Evolutionary conservation across 257 asterid species (phyloP), one percentile per base, ranked within the genome.

Genomic region (Linaria vulgaris): DNA sequence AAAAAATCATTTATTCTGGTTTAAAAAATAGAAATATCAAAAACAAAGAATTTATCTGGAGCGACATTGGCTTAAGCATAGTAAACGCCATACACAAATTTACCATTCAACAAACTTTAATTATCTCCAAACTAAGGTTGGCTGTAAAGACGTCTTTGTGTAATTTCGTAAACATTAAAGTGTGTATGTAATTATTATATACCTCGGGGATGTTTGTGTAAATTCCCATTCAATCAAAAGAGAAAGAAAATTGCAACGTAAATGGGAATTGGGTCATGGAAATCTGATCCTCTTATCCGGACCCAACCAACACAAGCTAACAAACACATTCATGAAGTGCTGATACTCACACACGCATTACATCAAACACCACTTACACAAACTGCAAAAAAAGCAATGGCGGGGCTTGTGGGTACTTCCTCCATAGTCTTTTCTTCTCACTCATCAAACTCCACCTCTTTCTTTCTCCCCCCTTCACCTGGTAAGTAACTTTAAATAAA

Each of bases 271-370:
- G 63, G 72, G 71, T 59, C 72, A 45, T 30, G 74, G 62, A 78
- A 78, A 81, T 83, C 90, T 80, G 67, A 84, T 85, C 94, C 56
- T 83, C 95, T 88, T 80, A 86, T 82, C 94, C 82, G 13, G 34
- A 59, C 67, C 66, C 37, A 59, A 6, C 41, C 41, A 8, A 65
- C 60, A 43, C 45, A 59, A n/a, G n/a, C n/a, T n/a, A n/a, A 59
- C 65, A 17, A 76, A 61, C 47, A 25, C 41, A 63, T 47, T 56
- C 68, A 55, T 9, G 10, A 30, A 51, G n/a, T 41, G 21, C 8
- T 34, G 24, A 47, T 58, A 50, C 55, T 37, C 54, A 45, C 24
- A 39, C 34, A 27, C 34, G 6, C 34, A 56, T n/a, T n/a, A n/a
- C n/a, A n/a, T n/a, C n/a, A n/a, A n/a, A n/a, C 57, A 25, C 60